Percentiles rank a stretch among this genome's conserved stretches.
Conservation (phyloP, 305 asterid species). For the Andrographis paniculata region DNA sequence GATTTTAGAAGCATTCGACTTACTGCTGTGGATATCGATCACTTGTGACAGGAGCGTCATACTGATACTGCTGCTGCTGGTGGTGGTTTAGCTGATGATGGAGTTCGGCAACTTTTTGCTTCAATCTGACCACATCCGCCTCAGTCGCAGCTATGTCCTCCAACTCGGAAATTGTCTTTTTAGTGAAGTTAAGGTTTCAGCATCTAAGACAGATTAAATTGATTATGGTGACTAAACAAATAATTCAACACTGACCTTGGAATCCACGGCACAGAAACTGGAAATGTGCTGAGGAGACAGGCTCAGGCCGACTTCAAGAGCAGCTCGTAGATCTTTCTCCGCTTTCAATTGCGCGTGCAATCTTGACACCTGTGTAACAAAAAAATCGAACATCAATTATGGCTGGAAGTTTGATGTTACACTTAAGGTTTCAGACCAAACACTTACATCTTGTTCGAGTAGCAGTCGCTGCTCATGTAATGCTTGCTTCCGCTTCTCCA, state of each 20-base stretch:
- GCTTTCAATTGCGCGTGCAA: constrained; percentile 98
- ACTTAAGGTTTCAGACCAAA: neutral
- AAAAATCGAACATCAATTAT: no score
- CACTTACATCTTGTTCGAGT: constrained; percentile 93
- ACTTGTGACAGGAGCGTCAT: constrained; percentile 62
- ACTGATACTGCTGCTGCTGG: constrained; percentile 79
- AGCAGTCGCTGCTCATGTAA: constrained; percentile 96
- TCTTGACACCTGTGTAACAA: constrained; percentile 63
- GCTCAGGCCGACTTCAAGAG: constrained; percentile 94
- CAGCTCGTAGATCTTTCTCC: constrained; percentile 96
- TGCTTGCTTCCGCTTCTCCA: constrained; percentile 99
- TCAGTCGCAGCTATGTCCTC: constrained; percentile 99
- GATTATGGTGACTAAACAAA: constrained; percentile 11
- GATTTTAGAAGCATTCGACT: constrained; percentile 30
- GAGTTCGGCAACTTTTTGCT: constrained; percentile 98
- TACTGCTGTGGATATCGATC: constrained; percentile 71
- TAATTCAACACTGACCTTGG: constrained; percentile 50
- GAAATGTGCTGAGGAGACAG: constrained; percentile 92
- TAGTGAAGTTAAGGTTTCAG: constrained; percentile 22
- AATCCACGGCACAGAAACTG: constrained; percentile 86
- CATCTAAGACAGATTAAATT: constrained; percentile 13
- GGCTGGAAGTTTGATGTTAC: neutral
- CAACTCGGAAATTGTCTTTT: constrained; percentile 95
- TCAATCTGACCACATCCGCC: constrained; percentile 95
- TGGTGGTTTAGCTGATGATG: constrained; percentile 96